Base-by-base conservation (phyloP, 495 filamentous ascomycete species). In the Aspergillus sparsus region DNA sequence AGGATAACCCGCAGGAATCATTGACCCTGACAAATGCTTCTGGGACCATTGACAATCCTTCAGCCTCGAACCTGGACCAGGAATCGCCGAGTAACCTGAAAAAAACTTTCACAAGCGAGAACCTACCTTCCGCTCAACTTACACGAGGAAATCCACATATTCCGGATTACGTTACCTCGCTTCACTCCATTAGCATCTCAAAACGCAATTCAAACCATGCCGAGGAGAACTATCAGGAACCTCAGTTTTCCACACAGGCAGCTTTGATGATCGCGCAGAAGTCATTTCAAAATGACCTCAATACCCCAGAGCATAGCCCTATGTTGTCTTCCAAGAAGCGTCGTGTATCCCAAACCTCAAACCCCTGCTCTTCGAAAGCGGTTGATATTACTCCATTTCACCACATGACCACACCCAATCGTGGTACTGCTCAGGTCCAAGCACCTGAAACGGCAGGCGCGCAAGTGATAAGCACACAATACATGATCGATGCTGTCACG, bases 181-280 rank as follows among this genome's bases (percentile, higher is more conserved):
- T 80, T 31, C 71, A 78, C 51, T 76, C 76, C 11, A 77, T 76
- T 6, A 64, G 62, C 2, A 50, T 73, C 15, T 67, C 66, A 6
- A 74, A 68, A 32, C 41, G 37, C 15, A 50, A 66, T 44, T 56
- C 73, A 11, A 66, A 64, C 6, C 36, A 60, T 11, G 59, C 61
- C 9, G 53, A 49, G 2, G 60, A 68, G n/a, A 59, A 64, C 4
- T 70, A 62, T 55, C 61, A 61, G 3, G 79, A 79, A 33, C 62
- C 68, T 3, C 71, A 78, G 27, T 66, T 81, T 18, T 81, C 80
- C 1, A 83, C 80, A 1, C 80, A 82, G 44, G 79, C 77, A 37
- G 80, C 80, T 11, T 61, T 82, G n/a, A 49, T 74, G 6, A 72
- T 75, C 53, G 80, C 80, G 11, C 79, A 80, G 54, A 72, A 66